Percentiles rank a stretch among this genome's conserved stretches.
These are phyloP conservation scores for Prunus mongolica DNA, from an alignment of 306 rosid species.

Conservation along the genomic window DNA sequence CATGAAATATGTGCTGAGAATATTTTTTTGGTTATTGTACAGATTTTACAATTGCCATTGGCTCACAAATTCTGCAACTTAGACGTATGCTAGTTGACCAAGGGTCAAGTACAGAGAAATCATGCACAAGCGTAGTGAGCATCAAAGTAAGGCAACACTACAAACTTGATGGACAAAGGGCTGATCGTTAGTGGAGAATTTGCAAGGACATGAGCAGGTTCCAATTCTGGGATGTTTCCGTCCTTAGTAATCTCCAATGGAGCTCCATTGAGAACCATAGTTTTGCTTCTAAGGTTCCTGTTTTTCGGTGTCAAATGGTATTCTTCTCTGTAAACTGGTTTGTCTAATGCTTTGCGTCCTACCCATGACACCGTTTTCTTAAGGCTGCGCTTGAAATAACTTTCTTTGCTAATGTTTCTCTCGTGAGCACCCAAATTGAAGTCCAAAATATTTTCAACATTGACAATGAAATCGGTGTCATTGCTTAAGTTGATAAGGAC, in stretches of 20 bases:
- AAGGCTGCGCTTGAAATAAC: slow-evolving; percentile 35
- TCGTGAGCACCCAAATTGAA: neutral
- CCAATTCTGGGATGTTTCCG: slow-evolving; percentile 63
- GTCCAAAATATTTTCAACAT: slow-evolving; percentile 28
- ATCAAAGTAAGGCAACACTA: slow-evolving; percentile 49
- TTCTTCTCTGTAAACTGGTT: slow-evolving; percentile 62
- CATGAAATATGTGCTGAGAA: neutral
- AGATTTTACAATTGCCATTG: slow-evolving; percentile 15
- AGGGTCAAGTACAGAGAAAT: neutral
- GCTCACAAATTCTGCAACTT: neutral
- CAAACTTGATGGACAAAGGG: slow-evolving; percentile 42
- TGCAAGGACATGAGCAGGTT: slow-evolving; percentile 37
- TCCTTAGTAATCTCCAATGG: slow-evolving; percentile 55
- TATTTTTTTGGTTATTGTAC: neutral
- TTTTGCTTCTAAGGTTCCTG: slow-evolving; percentile 51
- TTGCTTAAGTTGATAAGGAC: slow-evolving; percentile 84
- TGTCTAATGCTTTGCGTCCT: slow-evolving; percentile 62
- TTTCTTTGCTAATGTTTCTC: slow-evolving; percentile 22
- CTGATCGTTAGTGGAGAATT: slow-evolving; percentile 42
- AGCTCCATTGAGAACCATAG: slow-evolving; percentile 64
- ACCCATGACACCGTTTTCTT: slow-evolving; percentile 77
- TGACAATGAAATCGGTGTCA: slow-evolving; percentile 49
- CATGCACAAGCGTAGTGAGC: slow-evolving; percentile 45
- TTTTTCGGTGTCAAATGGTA: slow-evolving; percentile 69
- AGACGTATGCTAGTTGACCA: neutral